These are phyloP conservation scores for Ceratocystis albifundus DNA, from an alignment of 2,329 filamentous ascomycete genomes.

Conservation along the genomic window DNA sequence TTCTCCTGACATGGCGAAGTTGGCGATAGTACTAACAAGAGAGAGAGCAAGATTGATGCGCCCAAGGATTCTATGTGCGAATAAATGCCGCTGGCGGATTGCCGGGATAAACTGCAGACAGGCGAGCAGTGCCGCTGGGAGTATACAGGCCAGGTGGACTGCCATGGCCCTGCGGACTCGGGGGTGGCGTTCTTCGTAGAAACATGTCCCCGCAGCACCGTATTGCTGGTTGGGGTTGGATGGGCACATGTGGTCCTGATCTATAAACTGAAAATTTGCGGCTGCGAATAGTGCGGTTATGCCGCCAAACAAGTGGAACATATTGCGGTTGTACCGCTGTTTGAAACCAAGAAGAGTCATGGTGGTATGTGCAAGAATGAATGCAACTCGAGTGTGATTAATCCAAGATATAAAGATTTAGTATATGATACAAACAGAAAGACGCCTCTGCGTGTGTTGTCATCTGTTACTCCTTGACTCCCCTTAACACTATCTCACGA, in stretches of 20 bases:
- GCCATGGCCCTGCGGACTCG: slow-evolving; percentile 8
- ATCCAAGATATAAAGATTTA: not conserved
- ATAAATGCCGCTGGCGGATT: slow-evolving; percentile 10
- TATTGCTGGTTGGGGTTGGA: not conserved
- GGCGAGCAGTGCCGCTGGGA: slow-evolving; percentile 14
- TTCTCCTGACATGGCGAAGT: slow-evolving; percentile 10
- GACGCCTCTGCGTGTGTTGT: not conserved
- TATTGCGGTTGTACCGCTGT: slow-evolving; percentile 7
- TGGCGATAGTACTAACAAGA: not conserved
- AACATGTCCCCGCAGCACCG: slow-evolving; percentile 14
- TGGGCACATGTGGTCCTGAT: slow-evolving; percentile 12
- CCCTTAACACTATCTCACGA: not conserved
- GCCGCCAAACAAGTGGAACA: slow-evolving; percentile 7
- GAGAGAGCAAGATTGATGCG: slow-evolving; percentile 2
- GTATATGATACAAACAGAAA: not conserved
- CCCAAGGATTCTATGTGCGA: not conserved
- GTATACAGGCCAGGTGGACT: slow-evolving; percentile 7
- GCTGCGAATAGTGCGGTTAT: slow-evolving; percentile 13
- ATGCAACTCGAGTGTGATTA: too few species aligned
- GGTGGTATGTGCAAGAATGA: not conserved
- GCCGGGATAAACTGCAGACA: slow-evolving; percentile 17
- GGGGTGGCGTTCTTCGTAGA: slow-evolving; percentile 14
- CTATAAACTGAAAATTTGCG: slow-evolving; percentile 10
- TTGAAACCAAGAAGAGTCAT: slow-evolving; percentile 17
- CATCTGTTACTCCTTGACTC: not conserved